Evolutionary conservation across 352 stramenopile genomes (phyloP).

Genomic region (Thalassiosira mediterranea): DNA sequence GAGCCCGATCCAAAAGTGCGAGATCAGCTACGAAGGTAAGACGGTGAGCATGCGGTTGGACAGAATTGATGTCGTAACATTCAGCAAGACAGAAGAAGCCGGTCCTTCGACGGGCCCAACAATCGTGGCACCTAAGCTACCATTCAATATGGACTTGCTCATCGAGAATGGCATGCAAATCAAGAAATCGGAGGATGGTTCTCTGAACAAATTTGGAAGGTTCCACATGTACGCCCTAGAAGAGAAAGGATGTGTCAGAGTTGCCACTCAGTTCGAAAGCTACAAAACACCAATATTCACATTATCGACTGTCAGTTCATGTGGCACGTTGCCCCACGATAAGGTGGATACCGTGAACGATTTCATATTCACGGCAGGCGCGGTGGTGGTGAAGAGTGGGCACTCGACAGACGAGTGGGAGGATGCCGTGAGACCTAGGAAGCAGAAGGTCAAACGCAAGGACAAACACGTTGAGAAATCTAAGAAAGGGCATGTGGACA

Average conservation of each 20-base stretch:
- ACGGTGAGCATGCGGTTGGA: conserved; percentile 26
- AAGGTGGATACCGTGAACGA: conserved; percentile 23
- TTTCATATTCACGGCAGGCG: conserved; percentile 21
- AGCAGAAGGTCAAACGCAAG: neutral
- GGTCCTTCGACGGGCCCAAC: neutral
- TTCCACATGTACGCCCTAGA: conserved; percentile 30
- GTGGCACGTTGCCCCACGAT: conserved; percentile 27
- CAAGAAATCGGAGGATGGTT: conserved; percentile 28
- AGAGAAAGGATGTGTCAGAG: conserved; percentile 10
- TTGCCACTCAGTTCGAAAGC: conserved; percentile 28
- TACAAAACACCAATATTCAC: conserved; percentile 30
- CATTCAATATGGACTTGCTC: conserved; percentile 21
- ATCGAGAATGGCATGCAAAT: conserved; percentile 25
- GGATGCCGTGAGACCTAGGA: neutral
- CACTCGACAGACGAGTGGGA: conserved; percentile 33
- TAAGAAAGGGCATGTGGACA: neutral
- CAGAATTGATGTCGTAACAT: conserved; percentile 26
- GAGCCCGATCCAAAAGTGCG: conserved; percentile 24
- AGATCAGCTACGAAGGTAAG: conserved; percentile 31
- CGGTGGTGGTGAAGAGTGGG: conserved; percentile 19
- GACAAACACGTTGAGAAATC: neutral
- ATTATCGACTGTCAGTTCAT: conserved; percentile 22
- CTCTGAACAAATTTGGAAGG: conserved; percentile 12
- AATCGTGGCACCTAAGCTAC: conserved; percentile 10
- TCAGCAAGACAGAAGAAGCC: conserved; percentile 11